phyloP scores from a whole-genome alignment of 2,329 filamentous ascomycete species.

The Cadophora gregata region DNA sequence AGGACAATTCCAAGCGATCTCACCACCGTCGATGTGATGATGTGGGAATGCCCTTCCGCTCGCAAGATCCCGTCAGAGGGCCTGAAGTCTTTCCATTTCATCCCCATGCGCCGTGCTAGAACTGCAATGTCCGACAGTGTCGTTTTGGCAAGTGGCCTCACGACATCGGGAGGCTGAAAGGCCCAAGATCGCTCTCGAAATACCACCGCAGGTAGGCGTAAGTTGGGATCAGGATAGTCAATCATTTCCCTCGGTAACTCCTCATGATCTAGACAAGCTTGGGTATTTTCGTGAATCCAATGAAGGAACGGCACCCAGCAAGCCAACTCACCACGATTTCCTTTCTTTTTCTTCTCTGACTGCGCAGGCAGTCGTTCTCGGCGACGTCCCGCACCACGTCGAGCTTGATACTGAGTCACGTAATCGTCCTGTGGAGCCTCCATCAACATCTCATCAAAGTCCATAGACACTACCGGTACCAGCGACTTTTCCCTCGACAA shows the following conservation, averaged over 20 bases:
- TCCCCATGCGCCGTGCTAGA: constrained; percentile 43
- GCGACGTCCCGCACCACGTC: not conserved
- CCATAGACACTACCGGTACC: constrained; percentile 12
- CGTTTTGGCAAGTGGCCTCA: constrained; percentile 39
- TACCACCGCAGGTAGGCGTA: constrained; percentile 32
- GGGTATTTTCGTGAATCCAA: constrained; percentile 27
- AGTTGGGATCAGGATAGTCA: not conserved
- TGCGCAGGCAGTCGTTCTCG: not conserved
- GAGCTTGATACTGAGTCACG: not conserved
- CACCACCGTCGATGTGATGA: constrained; percentile 40
- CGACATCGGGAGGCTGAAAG: constrained; percentile 43
- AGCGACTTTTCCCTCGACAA: constrained; percentile 26
- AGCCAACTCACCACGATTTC: constrained; percentile 24
- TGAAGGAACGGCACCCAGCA: constrained; percentile 30
- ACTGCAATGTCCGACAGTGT: constrained; percentile 41
- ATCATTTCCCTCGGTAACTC: constrained; percentile 2
- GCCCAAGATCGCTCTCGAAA: constrained; percentile 43
- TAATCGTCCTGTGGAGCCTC: not conserved
- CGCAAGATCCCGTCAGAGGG: constrained; percentile 39
- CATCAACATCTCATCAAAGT: constrained; percentile 8
- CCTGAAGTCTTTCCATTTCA: constrained; percentile 43
- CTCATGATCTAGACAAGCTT: constrained; percentile 9
- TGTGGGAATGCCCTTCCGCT: constrained; percentile 41
- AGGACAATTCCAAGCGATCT: constrained; percentile 38
- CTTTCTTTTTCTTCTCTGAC: not conserved